A percentile compares a stretch with the other conserved stretches of the same genome.
phyloP scores from a whole-genome alignment of 352 stramenopile genomes.

The Poterioochromonas sp. region DNA sequence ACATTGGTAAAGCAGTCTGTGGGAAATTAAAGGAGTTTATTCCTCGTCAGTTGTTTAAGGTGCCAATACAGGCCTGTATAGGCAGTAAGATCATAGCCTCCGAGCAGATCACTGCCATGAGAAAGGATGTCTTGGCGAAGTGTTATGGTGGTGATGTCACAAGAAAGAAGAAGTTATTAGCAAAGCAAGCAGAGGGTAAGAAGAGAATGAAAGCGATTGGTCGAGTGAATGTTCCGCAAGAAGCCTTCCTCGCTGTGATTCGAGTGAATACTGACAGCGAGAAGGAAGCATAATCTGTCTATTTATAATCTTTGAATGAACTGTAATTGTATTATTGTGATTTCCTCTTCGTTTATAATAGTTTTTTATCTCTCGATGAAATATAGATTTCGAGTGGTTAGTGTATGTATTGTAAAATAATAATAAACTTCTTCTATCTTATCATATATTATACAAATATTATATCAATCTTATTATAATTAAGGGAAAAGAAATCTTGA shows the following conservation, averaged over 20 bases:
- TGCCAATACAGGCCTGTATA: slow-evolving; percentile 92
- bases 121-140: slow-evolving; percentile 61
- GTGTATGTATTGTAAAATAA: no score
- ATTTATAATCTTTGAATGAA: no score
- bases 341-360: no score
- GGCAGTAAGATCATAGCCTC: slow-evolving; percentile 90
- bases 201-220: slow-evolving; percentile 96
- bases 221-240: slow-evolving; percentile 95
- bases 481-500: no score
- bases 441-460: no score
- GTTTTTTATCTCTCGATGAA: no score
- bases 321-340: no score
- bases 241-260: slow-evolving; percentile 93
- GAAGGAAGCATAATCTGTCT: no score
- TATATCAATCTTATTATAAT: no score
- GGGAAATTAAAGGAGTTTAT: slow-evolving; percentile 87
- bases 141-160: slow-evolving; percentile 82
- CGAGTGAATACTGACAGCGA: no score
- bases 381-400: no score
- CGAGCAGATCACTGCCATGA: slow-evolving; percentile 87
- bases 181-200: slow-evolving; percentile 99
- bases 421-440: no score
- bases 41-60: slow-evolving; percentile 89
- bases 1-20: slow-evolving; percentile 71
- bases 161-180: slow-evolving; percentile 97